A percentile compares a stretch with the other conserved stretches of the same genome.
Evolutionary conservation across 345 rosid genomes (phyloP).

Genomic region (Syzygium aqueum): DNA sequence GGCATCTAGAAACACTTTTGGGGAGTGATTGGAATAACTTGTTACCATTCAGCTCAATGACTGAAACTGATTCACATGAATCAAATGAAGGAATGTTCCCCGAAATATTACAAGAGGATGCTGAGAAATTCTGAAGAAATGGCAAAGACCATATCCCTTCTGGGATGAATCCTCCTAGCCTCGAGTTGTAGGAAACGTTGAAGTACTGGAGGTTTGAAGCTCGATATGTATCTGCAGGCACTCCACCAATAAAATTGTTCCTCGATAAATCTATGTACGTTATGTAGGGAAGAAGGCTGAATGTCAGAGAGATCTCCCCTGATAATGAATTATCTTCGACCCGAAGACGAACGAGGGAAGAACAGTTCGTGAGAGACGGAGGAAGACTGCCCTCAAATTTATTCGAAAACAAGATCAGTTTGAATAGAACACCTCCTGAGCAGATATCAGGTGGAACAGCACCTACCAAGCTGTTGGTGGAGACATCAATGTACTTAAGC

Average conservation of each 20-base stretch:
- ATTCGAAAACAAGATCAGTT: slow-evolving; percentile 79
- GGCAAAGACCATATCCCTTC: slow-evolving; percentile 50
- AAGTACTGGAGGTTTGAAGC: slow-evolving; percentile 69
- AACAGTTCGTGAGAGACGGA: slow-evolving; percentile 63
- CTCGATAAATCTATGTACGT: slow-evolving; percentile 69
- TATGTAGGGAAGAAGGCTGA: slow-evolving; percentile 50
- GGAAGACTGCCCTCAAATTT: slow-evolving; percentile 52
- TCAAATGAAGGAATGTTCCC: slow-evolving; percentile 52
- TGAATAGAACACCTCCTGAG: slow-evolving; percentile 54
- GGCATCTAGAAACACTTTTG: slow-evolving; percentile 45
- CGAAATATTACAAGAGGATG: slow-evolving; percentile 51
- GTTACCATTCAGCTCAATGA: slow-evolving; percentile 56
- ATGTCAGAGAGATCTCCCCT: slow-evolving; percentile 62
- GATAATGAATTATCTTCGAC: slow-evolving; percentile 81
- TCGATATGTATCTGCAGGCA: slow-evolving; percentile 47
- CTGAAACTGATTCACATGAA: slow-evolving; percentile 54
- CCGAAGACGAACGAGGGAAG: slow-evolving; percentile 75
- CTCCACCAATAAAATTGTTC: slow-evolving; percentile 65
- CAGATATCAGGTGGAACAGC: slow-evolving; percentile 73
- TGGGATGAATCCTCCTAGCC: slow-evolving; percentile 58
- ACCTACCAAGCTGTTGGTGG: slow-evolving; percentile 70
- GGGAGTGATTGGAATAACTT: slow-evolving; percentile 45
- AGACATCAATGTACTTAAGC: slow-evolving; percentile 84
- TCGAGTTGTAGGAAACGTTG: slow-evolving; percentile 62
- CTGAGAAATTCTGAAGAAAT: slow-evolving; percentile 75